Evolutionary conservation across 345 rosid genomes (phyloP), one percentile per base, ranked within the genome.

Genomic region (Eucalyptus melliodora): DNA sequence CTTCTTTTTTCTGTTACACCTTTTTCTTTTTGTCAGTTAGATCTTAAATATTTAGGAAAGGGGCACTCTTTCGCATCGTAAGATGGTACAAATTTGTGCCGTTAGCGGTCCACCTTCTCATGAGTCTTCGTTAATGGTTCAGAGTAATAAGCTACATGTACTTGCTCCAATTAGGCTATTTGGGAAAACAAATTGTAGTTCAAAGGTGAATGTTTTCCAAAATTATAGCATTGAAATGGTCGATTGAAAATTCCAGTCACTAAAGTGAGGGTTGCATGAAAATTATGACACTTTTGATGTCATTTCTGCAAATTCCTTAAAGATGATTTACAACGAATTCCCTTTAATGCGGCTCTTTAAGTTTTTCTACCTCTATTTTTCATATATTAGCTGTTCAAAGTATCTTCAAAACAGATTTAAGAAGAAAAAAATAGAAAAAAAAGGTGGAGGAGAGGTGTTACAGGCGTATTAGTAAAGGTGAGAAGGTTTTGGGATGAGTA

Each of bases 211-310:
- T 62, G 16, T 13, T 62, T 60, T 11, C 69, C 16, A 62, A 62
- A 62, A 12, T 27, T 11, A 60, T 27, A 27, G 7, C 5, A 62
- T 6, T 62, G 34, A 62, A 30, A 13, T 27, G 16, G 3, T 11
- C 7, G 16, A 62, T 1, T 62, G 69, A 62, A 11, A 62, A 27
- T 27, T 27, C 15, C 4, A 27, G 0, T 6, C 4, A 27, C 4
- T 27, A 60, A 60, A 60, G 8, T 60, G 0, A 60, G n/a, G 1
- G 0, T 13, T 30, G 8, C 7, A 27, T 0, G 6, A 27, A 60
- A 27, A 12, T 27, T 27, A 62, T 62, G 15, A 30, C 2, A 27
- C 16, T 27, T 27, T 2, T 27, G 34, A 14, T 14, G 8, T 62
- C 16, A 62, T 27, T 62, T 27, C 4, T 12, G 6, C 34, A 62